Base-by-base conservation (phyloP, 2,329 filamentous ascomycete genomes). In the Fusarium lateritium region DNA sequence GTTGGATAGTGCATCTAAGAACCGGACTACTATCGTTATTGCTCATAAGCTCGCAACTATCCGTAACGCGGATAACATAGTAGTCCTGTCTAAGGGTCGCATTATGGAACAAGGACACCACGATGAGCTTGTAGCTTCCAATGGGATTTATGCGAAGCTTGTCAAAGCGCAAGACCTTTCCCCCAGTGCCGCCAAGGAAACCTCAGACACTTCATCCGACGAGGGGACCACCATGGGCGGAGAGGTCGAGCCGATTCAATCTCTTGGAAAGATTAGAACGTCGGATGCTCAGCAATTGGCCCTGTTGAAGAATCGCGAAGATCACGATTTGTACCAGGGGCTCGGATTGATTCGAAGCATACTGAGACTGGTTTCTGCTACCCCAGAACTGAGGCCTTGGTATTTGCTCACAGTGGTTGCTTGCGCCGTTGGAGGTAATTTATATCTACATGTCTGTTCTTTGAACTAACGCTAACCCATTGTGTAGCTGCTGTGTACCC, bases 21-120 rank as follows among this genome's bases (percentile, higher is more conserved):
- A 83, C 24, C 81, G 88, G 26, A 91, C 89, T 0, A 90, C 88
- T 0, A 88, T 92, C 38, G 83, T 88, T 11, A 89, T 91, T 54
- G 89, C 89, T 1, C 87, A 89, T 73, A 79, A 86, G n/a, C 78
- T 89, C 83, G 67, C 77, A 13, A 78, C 77, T 1, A 75, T 78
- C 13, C 69, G 73, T 14, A 74, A 74, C 15, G 76, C 77, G 2
- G 74, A 78, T 46, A 79, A 76, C 14, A 77, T 76, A 17, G 63
- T 77, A 21, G 74, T 77, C 51, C 69, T 76, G 69, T 62, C 70
- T 8, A 70, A 71, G 42, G 74, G 73, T 2, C 51, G 62, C 15
- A 75, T 77, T 39, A 50, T 69, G 5, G 73, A 72, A 49, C 69
- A 79, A 56, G 77, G 77, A 7, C 72, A 69, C 14, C 3, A 89